Evolutionary conservation across 1,284 basidiomycete species (phyloP).

Genomic region (Coniferiporia weirii): DNA sequence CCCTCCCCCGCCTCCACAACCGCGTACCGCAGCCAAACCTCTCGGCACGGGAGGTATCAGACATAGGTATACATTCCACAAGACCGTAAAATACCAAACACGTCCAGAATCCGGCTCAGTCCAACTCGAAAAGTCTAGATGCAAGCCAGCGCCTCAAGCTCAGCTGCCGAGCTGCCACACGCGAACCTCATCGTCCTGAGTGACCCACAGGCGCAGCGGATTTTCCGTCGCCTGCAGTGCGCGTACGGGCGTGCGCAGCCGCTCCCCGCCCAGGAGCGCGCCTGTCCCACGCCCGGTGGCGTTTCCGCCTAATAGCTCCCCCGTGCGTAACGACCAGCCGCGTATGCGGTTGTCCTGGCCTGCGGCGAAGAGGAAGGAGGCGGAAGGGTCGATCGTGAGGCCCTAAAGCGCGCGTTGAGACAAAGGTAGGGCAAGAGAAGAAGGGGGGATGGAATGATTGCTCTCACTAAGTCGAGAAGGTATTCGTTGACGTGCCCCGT

Average conservation of each 20-base stretch:
- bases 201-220: slow-evolving; percentile 5
- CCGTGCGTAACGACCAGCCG: slow-evolving; percentile 60
- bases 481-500: slow-evolving; percentile 53
- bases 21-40: no score
- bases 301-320: slow-evolving; percentile 32
- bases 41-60: no score
- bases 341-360: slow-evolving; percentile 61
- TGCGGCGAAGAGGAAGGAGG: slow-evolving; percentile 68
- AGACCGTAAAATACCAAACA: no score
- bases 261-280: slow-evolving; percentile 16
- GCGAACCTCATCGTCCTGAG: not conserved
- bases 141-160: no score
- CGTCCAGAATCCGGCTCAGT: no score
- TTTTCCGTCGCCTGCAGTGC: not conserved
- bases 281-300: no score
- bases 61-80: no score
- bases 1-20: no score
- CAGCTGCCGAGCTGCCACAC: slow-evolving; percentile 1
- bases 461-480: slow-evolving; percentile 42
- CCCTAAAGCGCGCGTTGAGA: slow-evolving; percentile 38
- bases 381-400: slow-evolving; percentile 48
- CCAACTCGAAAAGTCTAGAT: no score
- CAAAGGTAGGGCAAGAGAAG: not conserved
- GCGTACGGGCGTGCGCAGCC: not conserved
- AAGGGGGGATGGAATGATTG: slow-evolving; percentile 19